These are phyloP conservation scores for Tetrahymena borealis DNA, from an alignment of 73 alveolate species.

Conservation along the genomic window DNA sequence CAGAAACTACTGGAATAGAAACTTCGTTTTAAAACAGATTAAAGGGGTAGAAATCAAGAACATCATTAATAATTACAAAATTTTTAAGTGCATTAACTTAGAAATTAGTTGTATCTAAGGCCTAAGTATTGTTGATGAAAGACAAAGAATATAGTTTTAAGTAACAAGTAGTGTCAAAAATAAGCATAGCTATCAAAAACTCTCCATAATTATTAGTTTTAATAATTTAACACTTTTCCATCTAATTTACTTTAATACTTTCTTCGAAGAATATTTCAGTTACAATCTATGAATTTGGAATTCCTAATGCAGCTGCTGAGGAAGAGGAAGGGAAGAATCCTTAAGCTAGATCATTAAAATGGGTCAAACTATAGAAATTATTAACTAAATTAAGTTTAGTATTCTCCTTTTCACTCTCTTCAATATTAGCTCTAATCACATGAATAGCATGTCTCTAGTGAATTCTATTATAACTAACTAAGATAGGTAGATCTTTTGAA, in stretches of 20 bases:
- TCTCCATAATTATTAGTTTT: constrained; percentile 30
- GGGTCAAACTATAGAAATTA: background rate
- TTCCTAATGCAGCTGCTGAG: background rate
- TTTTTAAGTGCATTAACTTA: constrained; percentile 20
- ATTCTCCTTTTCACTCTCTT: background rate
- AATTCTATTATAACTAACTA: background rate
- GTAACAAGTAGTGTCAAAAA: constrained; percentile 5
- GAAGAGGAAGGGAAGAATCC: background rate
- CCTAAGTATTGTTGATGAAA: background rate
- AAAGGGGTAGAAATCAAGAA: background rate
- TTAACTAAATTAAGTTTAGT: background rate
- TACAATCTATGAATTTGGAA: background rate
- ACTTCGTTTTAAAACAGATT: background rate
- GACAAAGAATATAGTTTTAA: constrained; percentile 18
- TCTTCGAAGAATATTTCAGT: constrained; percentile 36
- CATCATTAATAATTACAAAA: constrained; percentile 17
- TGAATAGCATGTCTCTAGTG: background rate
- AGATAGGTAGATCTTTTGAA: background rate
- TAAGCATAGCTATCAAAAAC: constrained; percentile 11
- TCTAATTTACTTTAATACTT: constrained; percentile 26
- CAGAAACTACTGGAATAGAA: background rate
- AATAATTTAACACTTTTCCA: constrained; percentile 10
- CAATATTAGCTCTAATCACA: background rate
- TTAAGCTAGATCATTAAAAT: background rate
- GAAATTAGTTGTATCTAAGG: background rate